Conservation (phyloP, 2,329 filamentous ascomycete species). For the Elsinoe necatrix region DNA sequence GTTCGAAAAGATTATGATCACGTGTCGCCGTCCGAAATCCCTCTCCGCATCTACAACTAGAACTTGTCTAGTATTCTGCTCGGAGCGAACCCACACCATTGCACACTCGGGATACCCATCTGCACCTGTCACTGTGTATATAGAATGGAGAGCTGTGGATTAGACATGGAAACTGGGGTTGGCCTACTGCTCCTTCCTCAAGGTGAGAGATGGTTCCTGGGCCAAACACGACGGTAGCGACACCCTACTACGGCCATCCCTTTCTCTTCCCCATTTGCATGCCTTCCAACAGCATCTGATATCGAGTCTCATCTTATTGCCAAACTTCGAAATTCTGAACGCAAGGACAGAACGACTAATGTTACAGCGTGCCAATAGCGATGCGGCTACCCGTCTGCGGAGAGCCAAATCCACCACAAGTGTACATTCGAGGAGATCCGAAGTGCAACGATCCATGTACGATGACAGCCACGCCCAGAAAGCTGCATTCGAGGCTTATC, state of each 20-base stretch:
- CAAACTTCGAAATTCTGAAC: not conserved
- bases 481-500: slow-evolving; percentile 55
- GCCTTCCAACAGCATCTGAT: not conserved
- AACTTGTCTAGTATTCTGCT: no score
- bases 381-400: slow-evolving; percentile 25
- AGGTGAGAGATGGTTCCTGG: no score
- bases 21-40: no score
- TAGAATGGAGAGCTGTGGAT: no score
- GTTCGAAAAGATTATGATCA: no score
- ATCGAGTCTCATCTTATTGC: not conserved
- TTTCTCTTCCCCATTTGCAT: not conserved
- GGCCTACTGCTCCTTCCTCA: not conserved
- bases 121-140: no score
- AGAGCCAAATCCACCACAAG: slow-evolving; percentile 29
- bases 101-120: no score
- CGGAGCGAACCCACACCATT: no score
- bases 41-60: no score
- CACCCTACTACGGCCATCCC: not conserved
- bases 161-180: not conserved
- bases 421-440: slow-evolving; percentile 36
- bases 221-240: no score
- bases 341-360: slow-evolving; percentile 18
- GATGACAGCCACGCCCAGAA: slow-evolving; percentile 47
- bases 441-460: slow-evolving; percentile 35
- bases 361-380: slow-evolving; percentile 29